Evolutionary conservation across 1,284 basidiomycete genomes (phyloP).

Genomic region (Peniophora sp.): DNA sequence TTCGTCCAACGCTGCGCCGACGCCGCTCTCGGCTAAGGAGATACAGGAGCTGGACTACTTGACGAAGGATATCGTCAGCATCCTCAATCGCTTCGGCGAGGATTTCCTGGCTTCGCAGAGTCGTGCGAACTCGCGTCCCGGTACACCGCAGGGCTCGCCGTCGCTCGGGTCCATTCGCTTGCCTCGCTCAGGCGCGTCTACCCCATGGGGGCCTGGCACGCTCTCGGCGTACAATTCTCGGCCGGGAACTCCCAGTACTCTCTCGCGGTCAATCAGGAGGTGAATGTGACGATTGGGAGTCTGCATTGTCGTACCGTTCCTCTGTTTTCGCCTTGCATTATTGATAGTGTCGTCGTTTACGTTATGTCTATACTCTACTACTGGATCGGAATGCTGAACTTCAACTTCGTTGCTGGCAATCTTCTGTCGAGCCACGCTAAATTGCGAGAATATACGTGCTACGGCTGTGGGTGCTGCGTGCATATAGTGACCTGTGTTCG

Average conservation of each 20-base stretch:
- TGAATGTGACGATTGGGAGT: too few species aligned
- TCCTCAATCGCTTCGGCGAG: conserved; percentile 59
- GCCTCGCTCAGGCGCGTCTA: conserved; percentile 42
- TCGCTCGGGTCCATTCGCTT: conserved; percentile 25
- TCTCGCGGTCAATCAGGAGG: conserved; percentile 15
- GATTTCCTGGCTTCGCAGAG: conserved; percentile 52
- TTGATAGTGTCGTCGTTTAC: too few species aligned
- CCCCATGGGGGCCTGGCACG: conserved; percentile 32
- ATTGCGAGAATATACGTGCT: too few species aligned
- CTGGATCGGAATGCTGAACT: too few species aligned
- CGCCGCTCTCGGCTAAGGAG: conserved; percentile 56
- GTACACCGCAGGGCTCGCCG: conserved; percentile 50
- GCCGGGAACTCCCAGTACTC: conserved; percentile 57
- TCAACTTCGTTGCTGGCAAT: too few species aligned
- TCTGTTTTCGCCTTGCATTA: too few species aligned
- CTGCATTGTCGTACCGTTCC: too few species aligned
- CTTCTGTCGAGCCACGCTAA: too few species aligned
- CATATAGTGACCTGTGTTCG: too few species aligned
- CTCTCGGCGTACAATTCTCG: conserved; percentile 47
- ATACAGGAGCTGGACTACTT: conserved; percentile 68
- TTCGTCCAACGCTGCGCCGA: conserved; percentile 27
- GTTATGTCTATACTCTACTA: too few species aligned
- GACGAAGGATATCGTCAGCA: conserved; percentile 65
- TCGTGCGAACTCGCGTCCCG: conserved; percentile 52
- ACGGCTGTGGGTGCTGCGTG: too few species aligned